Conservation (phyloP, 345 rosid genomes). For the Lepidium didymum region DNA sequence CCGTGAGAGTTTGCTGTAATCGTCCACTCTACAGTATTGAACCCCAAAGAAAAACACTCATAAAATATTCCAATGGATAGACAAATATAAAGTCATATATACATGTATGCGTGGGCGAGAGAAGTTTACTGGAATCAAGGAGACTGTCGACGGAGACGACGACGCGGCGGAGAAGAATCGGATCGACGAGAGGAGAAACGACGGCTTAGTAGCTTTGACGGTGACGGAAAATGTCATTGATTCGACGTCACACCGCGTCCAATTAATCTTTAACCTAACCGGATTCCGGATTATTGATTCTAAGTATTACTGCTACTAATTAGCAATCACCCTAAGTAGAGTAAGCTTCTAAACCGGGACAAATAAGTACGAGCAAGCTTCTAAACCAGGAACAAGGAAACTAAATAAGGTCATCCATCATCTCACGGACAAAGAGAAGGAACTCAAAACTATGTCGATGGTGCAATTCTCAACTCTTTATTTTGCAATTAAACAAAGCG, state of each 20-base stretch:
- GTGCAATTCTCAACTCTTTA: too few relatives aligned
- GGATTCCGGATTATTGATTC: too few relatives aligned
- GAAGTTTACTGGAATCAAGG: constrained; percentile 11
- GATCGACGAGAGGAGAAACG: constrained; percentile 50
- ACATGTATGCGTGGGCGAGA: not conserved
- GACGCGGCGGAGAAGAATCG: constrained; percentile 24
- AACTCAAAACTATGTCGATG: too few relatives aligned
- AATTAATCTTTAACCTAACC: too few relatives aligned
- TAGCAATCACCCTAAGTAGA: too few relatives aligned
- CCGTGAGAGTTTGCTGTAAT: constrained; percentile 65
- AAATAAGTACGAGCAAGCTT: not conserved
- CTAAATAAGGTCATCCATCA: not conserved
- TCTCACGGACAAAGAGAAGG: too few relatives aligned
- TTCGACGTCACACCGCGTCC: not conserved
- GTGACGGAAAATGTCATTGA: constrained; percentile 37
- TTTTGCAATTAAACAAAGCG: too few relatives aligned
- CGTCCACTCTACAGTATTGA: constrained; percentile 46
- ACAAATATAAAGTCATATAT: not conserved
- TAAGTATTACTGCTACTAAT: too few relatives aligned
- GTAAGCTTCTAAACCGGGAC: not conserved
- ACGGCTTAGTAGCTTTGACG: constrained; percentile 39
- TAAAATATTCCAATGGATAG: not conserved
- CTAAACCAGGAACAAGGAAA: not conserved
- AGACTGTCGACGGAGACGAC: not conserved
- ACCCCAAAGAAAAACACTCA: not conserved